phyloP scores from a whole-genome alignment of 371 early-diverging fungal genomes.

The Rhizopus microsporus region DNA sequence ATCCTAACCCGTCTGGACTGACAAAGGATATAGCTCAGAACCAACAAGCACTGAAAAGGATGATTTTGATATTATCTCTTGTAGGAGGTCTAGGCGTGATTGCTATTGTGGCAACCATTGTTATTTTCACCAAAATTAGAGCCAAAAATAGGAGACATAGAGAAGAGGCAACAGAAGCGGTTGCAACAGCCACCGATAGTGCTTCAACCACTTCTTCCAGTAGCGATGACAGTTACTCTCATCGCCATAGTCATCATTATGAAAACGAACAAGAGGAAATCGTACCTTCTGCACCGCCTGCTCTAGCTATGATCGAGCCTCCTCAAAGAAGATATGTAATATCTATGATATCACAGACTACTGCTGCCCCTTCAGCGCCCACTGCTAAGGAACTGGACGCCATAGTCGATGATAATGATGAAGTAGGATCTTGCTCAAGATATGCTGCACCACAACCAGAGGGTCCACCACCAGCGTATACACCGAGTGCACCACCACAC shows the following conservation, averaged over 20 bases:
- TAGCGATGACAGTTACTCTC: neutral
- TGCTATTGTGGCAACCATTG: slow-evolving; percentile 25
- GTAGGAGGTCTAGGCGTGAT: slow-evolving; percentile 37
- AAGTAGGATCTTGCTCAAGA: neutral
- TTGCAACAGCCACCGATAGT: too few relatives aligned
- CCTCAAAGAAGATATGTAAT: slow-evolving; percentile 7
- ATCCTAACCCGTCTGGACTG: neutral
- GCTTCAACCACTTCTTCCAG: neutral
- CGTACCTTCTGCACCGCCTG: slow-evolving; percentile 28
- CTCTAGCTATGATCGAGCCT: neutral
- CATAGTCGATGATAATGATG: slow-evolving; percentile 16
- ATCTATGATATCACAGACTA: slow-evolving; percentile 26
- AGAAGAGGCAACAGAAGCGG: slow-evolving; percentile 7
- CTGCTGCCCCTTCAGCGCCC: slow-evolving; percentile 33
- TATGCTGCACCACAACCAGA: slow-evolving; percentile 7
- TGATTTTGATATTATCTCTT: slow-evolving; percentile 29
- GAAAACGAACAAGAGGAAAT: slow-evolving; percentile 5
- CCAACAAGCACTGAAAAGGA: slow-evolving; percentile 24
- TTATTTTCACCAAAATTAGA: slow-evolving; percentile 28
- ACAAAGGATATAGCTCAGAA: slow-evolving; percentile 10
- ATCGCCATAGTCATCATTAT: neutral
- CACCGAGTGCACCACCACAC: slow-evolving; percentile 37
- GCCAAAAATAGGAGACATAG: slow-evolving; percentile 15
- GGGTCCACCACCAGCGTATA: slow-evolving; percentile 37
- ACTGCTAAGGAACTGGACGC: slow-evolving; percentile 36